Base-by-base conservation (phyloP, 768 basidiomycete genomes). In the Phaeotremella fagi region DNA sequence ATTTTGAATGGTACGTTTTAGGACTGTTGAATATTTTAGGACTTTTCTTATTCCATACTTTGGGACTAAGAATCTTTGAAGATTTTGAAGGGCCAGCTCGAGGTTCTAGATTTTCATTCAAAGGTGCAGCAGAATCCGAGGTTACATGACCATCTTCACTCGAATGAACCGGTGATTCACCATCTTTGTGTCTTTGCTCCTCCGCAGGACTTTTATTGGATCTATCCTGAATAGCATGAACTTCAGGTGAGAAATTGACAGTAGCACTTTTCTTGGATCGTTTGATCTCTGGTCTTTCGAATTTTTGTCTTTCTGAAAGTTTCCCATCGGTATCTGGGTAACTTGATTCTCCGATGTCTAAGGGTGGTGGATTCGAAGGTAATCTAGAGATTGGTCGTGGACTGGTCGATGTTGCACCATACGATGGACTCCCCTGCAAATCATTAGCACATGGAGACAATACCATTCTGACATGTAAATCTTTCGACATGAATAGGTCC, bases 301-400 rank as follows among this genome's bases (percentile, higher is more conserved):
- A 16, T 11, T 12, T 14, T 5, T 6, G 7, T 24, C 25, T 14
- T 12, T 29, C 24, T 5, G 28, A n/a, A 15, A 15, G 14, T 9
- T 14, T 33, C n/a, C 16, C 26, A 9, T 29, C 46, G 12, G n/a
- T 14, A n/a, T 24, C 3, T 11, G 49, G 28, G 25, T 53, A 37
- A 18, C 58, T 47, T 5, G 64, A 52, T 27, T 59, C 55, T 16
- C 64, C 64, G 12, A 66, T 14, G 33, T 66, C 64, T 2, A 66
- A 56, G 1, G 64, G 61, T 3, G 64, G 64, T 48, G 64, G 64
- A 28, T 46, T 28, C 3, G 28, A 7, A 4, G 43, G 24, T 14
- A 36, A 20, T 18, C 31, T 7, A 15, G 27, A 24, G 11, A 48
- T 44, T 6, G 43, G 55, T 31, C 56, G 14, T 9, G 64, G 64